Conservation (phyloP, 2,329 filamentous ascomycete genomes). For the Colletotrichum musae region DNA sequence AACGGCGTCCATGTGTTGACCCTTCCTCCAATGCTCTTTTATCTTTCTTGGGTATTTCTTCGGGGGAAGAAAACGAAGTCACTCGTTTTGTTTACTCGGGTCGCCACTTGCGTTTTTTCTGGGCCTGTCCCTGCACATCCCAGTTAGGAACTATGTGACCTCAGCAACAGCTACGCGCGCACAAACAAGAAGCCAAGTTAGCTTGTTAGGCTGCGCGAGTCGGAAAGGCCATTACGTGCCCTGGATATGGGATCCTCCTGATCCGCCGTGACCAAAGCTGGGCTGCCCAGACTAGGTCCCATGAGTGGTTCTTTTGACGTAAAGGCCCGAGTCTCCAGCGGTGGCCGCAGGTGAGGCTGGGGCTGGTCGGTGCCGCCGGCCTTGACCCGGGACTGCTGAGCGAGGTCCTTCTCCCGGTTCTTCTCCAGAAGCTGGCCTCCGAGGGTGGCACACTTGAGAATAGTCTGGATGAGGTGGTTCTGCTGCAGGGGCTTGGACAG, state of each 20-base stretch:
- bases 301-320: conserved; percentile 76
- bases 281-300: conserved; percentile 71
- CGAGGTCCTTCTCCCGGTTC: conserved; percentile 74
- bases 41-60: conserved; percentile 38
- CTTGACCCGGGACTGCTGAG: conserved; percentile 64
- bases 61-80: conserved; percentile 26
- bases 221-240: conserved; percentile 61
- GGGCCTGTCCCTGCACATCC: conserved; percentile 43
- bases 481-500: conserved; percentile 96
- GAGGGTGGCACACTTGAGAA: conserved; percentile 95
- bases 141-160: conserved; percentile 44
- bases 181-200: conserved; percentile 49
- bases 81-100: conserved; percentile 38
- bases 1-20: conserved; percentile 14
- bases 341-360: conserved; percentile 55
- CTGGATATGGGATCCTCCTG: conserved; percentile 70
- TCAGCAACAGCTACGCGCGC: conserved; percentile 40
- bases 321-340: conserved; percentile 72
- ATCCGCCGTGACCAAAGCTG: conserved; percentile 72
- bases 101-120: conserved; percentile 44
- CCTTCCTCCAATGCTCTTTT: conserved; percentile 29
- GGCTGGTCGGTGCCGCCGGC: conserved; percentile 56
- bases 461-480: conserved; percentile 97
- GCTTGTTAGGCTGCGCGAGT: conserved; percentile 56
- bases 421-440: conserved; percentile 87